Evolutionary conservation across 306 rosid species (phyloP).

Genomic region (Datisca glomerata): DNA sequence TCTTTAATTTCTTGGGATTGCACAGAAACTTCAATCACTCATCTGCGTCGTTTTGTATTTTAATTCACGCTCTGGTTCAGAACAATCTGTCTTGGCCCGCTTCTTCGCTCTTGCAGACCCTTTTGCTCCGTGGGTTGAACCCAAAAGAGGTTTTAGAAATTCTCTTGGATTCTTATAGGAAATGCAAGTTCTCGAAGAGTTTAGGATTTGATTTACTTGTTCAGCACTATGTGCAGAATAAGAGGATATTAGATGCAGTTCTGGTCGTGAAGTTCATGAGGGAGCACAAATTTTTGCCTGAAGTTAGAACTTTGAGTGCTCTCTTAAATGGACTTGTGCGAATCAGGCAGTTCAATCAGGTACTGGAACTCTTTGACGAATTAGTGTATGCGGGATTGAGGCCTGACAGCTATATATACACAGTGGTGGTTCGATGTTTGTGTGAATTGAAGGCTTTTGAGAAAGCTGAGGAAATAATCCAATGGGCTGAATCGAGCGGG

Average conservation of each 20-base stretch:
- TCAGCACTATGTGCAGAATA: constrained; percentile 42
- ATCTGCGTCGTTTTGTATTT: constrained; percentile 52
- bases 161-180: constrained; percentile 28
- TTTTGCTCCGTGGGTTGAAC: constrained; percentile 45
- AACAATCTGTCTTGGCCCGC: constrained; percentile 64
- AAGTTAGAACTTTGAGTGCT: constrained; percentile 74
- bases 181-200: constrained; percentile 30
- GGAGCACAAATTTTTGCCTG: constrained; percentile 40
- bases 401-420: constrained; percentile 56
- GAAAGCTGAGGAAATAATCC: constrained; percentile 53
- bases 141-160: constrained; percentile 36
- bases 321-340: constrained; percentile 60
- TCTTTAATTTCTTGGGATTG: constrained; percentile 85
- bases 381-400: constrained; percentile 43
- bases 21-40: constrained; percentile 68
- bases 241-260: constrained; percentile 41
- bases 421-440: constrained; percentile 45
- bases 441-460: constrained; percentile 62
- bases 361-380: constrained; percentile 53
- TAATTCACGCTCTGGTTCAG: constrained; percentile 60
- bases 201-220: constrained; percentile 74
- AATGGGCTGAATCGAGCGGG: constrained; percentile 38
- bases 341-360: constrained; percentile 42
- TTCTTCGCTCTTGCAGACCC: constrained; percentile 64
- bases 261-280: constrained; percentile 47